phyloP scores from a whole-genome alignment of 2,329 filamentous ascomycete species.

The Emmonsia crescens region DNA sequence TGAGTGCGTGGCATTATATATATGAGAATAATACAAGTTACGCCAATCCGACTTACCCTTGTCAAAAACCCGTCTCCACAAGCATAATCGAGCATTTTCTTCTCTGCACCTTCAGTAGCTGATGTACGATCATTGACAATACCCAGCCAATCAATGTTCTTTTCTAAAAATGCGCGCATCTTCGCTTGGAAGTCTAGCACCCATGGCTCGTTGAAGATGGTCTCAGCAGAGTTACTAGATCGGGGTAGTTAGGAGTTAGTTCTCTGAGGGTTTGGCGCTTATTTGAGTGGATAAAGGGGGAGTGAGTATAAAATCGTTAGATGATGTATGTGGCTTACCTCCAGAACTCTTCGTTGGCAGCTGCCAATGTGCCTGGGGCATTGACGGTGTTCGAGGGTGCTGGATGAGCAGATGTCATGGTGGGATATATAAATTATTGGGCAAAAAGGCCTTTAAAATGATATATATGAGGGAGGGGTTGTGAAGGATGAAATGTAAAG shows the following conservation, averaged over 20 bases:
- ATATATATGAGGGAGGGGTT: not conserved
- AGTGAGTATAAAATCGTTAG: not conserved
- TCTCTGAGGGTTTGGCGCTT: no score
- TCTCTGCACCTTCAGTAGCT: not conserved
- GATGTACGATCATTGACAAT: slow-evolving; percentile 1
- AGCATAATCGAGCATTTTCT: slow-evolving; percentile 15
- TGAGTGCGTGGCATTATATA: not conserved
- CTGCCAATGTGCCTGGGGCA: slow-evolving; percentile 1
- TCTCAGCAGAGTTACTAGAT: slow-evolving; percentile 3
- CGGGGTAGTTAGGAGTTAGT: not conserved
- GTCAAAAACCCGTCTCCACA: slow-evolving; percentile 13
- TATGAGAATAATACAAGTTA: not conserved
- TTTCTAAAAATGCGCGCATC: slow-evolving; percentile 7
- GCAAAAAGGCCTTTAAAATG: not conserved
- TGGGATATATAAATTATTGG: not conserved
- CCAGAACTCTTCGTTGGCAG: slow-evolving; percentile 11
- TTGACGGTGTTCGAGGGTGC: not conserved
- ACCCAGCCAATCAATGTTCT: slow-evolving; percentile 12
- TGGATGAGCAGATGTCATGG: not conserved
- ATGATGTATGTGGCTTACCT: slow-evolving; percentile 6
- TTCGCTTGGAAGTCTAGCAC: slow-evolving; percentile 6
- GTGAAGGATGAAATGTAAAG: not conserved
- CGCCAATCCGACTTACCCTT: slow-evolving; percentile 5
- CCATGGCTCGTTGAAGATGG: slow-evolving; percentile 10
- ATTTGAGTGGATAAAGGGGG: not conserved